Base-by-base conservation (phyloP, 2,329 filamentous ascomycete genomes). In the Fusarium luffae region DNA sequence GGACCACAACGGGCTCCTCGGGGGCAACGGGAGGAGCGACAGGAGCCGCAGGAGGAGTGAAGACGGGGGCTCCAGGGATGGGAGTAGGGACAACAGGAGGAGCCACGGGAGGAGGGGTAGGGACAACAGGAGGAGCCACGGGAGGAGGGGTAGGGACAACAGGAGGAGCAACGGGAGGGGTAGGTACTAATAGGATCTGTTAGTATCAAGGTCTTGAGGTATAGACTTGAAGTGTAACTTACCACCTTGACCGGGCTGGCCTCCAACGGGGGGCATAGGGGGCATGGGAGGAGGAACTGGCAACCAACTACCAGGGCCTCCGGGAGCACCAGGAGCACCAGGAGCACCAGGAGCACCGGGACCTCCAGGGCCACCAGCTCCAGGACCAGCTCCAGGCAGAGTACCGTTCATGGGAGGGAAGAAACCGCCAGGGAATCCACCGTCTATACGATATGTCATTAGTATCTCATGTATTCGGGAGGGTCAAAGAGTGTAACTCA, bases 351-450 rank as follows among this genome's bases (percentile, higher is more conserved):
- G 27, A 28, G 4, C 28, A 7, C 28, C 28, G 6, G 28, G 21
- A 23, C 21, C 21, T 23, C 21, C 21, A 23, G 21, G 21, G 21
- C 21, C 46, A 9, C 28, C 28, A 28, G 28, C 28, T 6, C 51
- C 52, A 9, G 51, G 19, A 7, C 37, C 40, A 12, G 28, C 46
- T 14, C 60, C 52, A 23, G 67, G 66, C 34, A 37, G 46, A 44
- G 67, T 70, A 11, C 52, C 52, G 41, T 70, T 70, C 13, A 43
- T 49, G 25, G 37, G 34, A 21, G 57, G 58, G 34, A 54, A 41
- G 43, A 54, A 63, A 1, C 58, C 67, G 34, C 48, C 50, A 28
- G 62, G 58, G 32, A 49, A 50, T 12, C 40, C 57, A 13, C 23
- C 37, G 18, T 40, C 66, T 68, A 28, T n/a, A 34, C 32, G 19